These are phyloP conservation scores for Carnegiea gigantea DNA, from an alignment of 179 eudicot genomes.

Conservation along the genomic window DNA sequence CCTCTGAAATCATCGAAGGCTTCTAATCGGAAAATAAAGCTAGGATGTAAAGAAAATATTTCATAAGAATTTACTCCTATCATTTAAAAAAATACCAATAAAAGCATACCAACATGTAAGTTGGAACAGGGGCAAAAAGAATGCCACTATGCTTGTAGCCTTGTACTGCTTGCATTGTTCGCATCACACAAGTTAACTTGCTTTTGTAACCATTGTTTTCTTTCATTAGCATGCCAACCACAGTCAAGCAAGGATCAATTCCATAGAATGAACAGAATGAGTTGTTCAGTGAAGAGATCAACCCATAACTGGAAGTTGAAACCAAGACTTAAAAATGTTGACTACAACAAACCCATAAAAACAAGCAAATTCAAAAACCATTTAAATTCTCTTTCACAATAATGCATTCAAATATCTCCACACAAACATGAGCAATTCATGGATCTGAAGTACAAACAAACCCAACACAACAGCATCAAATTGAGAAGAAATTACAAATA, in stretches of 20 bases:
- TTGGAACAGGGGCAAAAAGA: not conserved
- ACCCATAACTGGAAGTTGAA: not conserved
- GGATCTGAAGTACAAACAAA: constrained; percentile 1
- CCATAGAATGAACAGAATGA: not conserved
- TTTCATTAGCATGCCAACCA: not conserved
- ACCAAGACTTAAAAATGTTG: not conserved
- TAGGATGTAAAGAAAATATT: no score
- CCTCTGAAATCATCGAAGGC: not conserved
- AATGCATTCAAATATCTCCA: not conserved
- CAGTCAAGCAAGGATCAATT: not conserved
- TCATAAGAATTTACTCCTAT: no score
- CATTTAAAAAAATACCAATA: no score
- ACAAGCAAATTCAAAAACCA: not conserved
- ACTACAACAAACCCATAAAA: not conserved
- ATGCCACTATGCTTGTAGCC: not conserved
- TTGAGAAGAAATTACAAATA: not conserved
- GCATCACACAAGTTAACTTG: not conserved
- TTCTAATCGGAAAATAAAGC: not conserved
- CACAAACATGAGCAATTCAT: not conserved
- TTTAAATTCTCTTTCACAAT: not conserved
- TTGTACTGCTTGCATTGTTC: not conserved
- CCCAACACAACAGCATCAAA: not conserved
- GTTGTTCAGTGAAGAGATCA: not conserved
- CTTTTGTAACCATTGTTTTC: not conserved
- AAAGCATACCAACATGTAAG: no score